Conservation (phyloP, 2,329 filamentous ascomycete genomes). For the Botrytis elliptica region DNA sequence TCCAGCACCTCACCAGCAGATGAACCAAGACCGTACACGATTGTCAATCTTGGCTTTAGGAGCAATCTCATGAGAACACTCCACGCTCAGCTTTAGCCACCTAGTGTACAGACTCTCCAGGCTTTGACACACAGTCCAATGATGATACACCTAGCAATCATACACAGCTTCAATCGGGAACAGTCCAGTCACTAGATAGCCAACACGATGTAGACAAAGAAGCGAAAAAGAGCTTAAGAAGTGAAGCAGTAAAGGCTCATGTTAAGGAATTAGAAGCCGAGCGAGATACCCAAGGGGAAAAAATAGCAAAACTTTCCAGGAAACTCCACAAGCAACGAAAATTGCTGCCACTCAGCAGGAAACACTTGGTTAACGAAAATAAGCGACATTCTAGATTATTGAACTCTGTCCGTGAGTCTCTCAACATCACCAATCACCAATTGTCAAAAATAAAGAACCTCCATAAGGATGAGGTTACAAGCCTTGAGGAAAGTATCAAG, state of each 20-base stretch:
- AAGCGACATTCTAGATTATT: not conserved
- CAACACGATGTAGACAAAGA: not conserved
- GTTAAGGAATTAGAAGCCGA: not conserved
- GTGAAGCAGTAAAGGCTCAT: not conserved
- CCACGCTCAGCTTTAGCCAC: no score
- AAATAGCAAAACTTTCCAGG: not conserved
- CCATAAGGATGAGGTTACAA: not conserved
- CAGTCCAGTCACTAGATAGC: not conserved
- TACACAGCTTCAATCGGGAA: no score
- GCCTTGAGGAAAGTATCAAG: not conserved
- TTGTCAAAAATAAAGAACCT: not conserved
- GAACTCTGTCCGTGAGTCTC: not conserved
- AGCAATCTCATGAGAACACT: no score
- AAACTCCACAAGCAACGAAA: not conserved
- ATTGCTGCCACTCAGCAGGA: not conserved
- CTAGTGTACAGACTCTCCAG: no score
- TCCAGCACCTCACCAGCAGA: fast-evolving
- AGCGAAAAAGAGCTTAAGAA: not conserved
- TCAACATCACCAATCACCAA: not conserved
- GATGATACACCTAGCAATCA: no score
- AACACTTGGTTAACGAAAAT: not conserved
- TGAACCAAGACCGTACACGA: no score
- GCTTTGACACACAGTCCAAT: no score
- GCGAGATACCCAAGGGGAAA: not conserved
- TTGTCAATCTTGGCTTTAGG: no score